Conservation (phyloP, 129 eudicot genomes). For the carrot (Daucus carota) region DH1_v3.0 NC_030384.2:38691001-38691500, state of each 20-base stretch:
- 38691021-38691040: background rate
- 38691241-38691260: too few species aligned
- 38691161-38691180: background rate
- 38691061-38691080: background rate
- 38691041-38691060: background rate
- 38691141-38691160: background rate
- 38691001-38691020: background rate
- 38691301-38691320: background rate
- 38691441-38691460: background rate
- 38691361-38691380: background rate
- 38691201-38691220: background rate
- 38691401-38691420: background rate
- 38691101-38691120: background rate
- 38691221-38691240: background rate
- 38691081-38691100: background rate
- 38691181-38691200: background rate
- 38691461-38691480: conserved; percentile 32
- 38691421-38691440: background rate
- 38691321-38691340: background rate
- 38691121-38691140: background rate
- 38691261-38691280: background rate
- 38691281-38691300: background rate
- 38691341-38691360: background rate
- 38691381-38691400: background rate
- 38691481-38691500: conserved; percentile 73